Conservation (phyloP, 352 stramenopile species). For the Albugo candida region DNA sequence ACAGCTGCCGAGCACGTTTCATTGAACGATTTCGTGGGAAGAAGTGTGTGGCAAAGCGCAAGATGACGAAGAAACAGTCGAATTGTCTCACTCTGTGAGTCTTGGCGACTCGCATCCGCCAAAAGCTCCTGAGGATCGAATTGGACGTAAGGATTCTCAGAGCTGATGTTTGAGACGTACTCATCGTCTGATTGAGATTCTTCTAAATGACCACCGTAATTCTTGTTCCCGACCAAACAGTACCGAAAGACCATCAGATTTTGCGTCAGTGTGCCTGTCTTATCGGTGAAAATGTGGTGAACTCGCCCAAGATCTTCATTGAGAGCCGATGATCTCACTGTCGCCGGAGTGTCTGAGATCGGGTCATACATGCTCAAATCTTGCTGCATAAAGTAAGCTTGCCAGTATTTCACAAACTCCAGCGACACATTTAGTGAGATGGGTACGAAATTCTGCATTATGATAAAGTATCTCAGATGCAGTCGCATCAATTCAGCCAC, state of each 20-base stretch:
- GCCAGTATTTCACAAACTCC: constrained; percentile 91
- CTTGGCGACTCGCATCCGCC: constrained; percentile 21
- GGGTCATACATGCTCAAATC: constrained; percentile 84
- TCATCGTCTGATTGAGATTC: constrained; percentile 17
- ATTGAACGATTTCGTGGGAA: constrained; percentile 37
- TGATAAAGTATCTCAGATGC: constrained; percentile 87
- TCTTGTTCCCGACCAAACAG: constrained; percentile 82
- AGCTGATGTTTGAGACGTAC: not conserved
- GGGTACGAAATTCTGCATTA: constrained; percentile 96
- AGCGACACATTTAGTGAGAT: constrained; percentile 98
- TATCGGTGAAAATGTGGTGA: constrained; percentile 86
- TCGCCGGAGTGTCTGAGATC: constrained; percentile 68
- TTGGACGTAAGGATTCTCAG: constrained; percentile 23
- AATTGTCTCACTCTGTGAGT: constrained; percentile 21
- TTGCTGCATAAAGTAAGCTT: constrained; percentile 89
- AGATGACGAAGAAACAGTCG: constrained; percentile 50
- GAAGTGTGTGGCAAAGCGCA: constrained; percentile 60
- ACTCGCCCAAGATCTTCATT: constrained; percentile 88
- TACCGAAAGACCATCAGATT: constrained; percentile 95
- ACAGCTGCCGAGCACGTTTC: constrained; percentile 60
- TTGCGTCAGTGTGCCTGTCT: constrained; percentile 89
- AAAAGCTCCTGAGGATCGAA: constrained; percentile 57
- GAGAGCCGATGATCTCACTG: constrained; percentile 61
- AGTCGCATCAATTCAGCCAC: constrained; percentile 51
- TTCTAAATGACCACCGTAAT: constrained; percentile 74